phyloP scores from a whole-genome alignment of 2,329 filamentous ascomycete species.

The Claviceps humidiphila region DNA sequence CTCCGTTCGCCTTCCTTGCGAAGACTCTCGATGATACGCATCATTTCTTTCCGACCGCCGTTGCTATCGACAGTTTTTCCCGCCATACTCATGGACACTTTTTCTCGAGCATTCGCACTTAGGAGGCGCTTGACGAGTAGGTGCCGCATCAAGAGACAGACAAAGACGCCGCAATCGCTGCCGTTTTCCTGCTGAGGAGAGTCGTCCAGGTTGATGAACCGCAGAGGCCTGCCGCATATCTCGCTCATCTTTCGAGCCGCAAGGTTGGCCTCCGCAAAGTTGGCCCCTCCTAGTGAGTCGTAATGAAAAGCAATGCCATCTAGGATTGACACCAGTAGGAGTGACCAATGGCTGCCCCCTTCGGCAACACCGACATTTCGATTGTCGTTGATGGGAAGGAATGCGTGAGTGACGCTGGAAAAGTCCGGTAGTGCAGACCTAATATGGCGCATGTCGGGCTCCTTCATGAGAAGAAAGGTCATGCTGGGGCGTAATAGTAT shows the following conservation, averaged over 20 bases:
- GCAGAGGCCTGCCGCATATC: slow-evolving; percentile 52
- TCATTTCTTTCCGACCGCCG: slow-evolving; percentile 77
- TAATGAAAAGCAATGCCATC: slow-evolving; percentile 95
- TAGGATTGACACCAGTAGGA: slow-evolving; percentile 76
- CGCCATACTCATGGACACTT: slow-evolving; percentile 87
- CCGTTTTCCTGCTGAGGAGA: slow-evolving; percentile 85
- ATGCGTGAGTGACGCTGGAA: slow-evolving; percentile 71
- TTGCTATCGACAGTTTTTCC: slow-evolving; percentile 71
- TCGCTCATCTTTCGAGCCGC: slow-evolving; percentile 56
- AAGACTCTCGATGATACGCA: slow-evolving; percentile 74
- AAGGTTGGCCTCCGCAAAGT: slow-evolving; percentile 58
- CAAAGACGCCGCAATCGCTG: slow-evolving; percentile 89
- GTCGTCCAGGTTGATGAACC: slow-evolving; percentile 73
- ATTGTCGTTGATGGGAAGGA: slow-evolving; percentile 89
- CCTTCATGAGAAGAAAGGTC: slow-evolving; percentile 81
- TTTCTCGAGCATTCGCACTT: slow-evolving; percentile 64
- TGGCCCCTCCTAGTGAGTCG: slow-evolving; percentile 68
- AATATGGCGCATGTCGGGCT: slow-evolving; percentile 39
- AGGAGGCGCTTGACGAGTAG: slow-evolving; percentile 76
- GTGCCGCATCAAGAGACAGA: slow-evolving; percentile 90
- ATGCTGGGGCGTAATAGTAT: slow-evolving; percentile 84
- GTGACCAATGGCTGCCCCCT: slow-evolving; percentile 86
- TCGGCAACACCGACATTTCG: slow-evolving; percentile 65
- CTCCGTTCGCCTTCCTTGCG: slow-evolving; percentile 78
- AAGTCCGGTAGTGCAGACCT: slow-evolving; percentile 70